Evolutionary conservation across 768 basidiomycete genomes (phyloP).

Genomic region (Suillus plorans): DNA sequence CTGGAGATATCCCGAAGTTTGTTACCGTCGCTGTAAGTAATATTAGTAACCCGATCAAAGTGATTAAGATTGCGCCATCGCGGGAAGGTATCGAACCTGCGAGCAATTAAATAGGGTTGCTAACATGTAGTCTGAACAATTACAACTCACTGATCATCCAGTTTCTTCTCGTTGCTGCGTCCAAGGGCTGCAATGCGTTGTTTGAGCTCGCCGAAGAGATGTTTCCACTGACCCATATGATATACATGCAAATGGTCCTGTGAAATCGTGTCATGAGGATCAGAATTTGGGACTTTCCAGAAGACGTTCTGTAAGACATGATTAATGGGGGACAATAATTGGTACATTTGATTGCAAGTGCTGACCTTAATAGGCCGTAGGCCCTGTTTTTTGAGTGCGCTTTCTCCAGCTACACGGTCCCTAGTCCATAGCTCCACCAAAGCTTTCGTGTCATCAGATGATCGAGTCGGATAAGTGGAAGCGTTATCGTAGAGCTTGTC

Average conservation of each 20-base stretch:
- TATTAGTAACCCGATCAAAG: slow-evolving; percentile 23
- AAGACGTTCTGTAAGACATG: slow-evolving; percentile 33
- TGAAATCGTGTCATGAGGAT: slow-evolving; percentile 32
- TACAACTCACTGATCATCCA: slow-evolving; percentile 22
- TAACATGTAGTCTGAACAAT: neutral
- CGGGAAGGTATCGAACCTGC: slow-evolving; percentile 28
- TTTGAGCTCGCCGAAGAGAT: slow-evolving; percentile 24
- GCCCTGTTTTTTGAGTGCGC: slow-evolving; percentile 12
- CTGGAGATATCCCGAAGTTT: slow-evolving; percentile 38
- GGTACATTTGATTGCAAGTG: too few relatives aligned
- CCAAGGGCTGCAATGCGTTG: slow-evolving; percentile 12
- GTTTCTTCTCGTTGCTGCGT: neutral
- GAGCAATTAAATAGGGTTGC: neutral
- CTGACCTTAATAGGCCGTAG: slow-evolving; percentile 10
- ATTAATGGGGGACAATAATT: too few relatives aligned
- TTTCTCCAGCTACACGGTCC: slow-evolving; percentile 15
- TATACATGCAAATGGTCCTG: slow-evolving; percentile 42
- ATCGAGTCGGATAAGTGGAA: slow-evolving; percentile 6
- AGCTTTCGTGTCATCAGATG: slow-evolving; percentile 13
- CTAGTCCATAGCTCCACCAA: slow-evolving; percentile 17
- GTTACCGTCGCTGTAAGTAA: slow-evolving; percentile 32
- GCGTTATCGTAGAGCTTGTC: slow-evolving; percentile 23
- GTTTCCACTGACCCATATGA: slow-evolving; percentile 23
- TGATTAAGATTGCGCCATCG: slow-evolving; percentile 35
- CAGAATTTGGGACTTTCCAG: slow-evolving; percentile 33